Conservation (phyloP, 78 protist genomes). For the Protostelium mycophagum region DNA sequence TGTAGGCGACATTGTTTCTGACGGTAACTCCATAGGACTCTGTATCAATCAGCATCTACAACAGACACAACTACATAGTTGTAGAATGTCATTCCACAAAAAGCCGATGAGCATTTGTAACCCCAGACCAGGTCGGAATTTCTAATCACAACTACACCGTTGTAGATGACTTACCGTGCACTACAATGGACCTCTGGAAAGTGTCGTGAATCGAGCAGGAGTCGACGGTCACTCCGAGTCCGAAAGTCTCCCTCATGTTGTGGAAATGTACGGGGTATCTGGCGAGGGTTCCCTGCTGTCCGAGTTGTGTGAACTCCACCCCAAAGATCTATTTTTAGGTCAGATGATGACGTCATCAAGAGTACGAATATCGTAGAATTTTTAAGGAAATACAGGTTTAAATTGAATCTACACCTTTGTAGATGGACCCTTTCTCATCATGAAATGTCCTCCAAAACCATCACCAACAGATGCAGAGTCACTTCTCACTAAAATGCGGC, state of each 20-base stretch:
- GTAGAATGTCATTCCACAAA: no score
- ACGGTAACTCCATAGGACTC: background rate
- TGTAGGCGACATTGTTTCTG: background rate
- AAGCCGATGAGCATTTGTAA: no score
- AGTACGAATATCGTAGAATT: no score
- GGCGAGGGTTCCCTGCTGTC: background rate
- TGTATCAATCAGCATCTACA: no score
- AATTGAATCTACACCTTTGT: background rate
- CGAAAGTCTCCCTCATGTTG: background rate
- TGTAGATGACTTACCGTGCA: background rate
- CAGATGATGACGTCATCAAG: no score
- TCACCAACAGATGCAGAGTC: background rate
- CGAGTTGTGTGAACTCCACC: background rate
- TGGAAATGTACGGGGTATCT: background rate
- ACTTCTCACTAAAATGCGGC: background rate
- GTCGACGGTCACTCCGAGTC: background rate
- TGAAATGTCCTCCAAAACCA: background rate
- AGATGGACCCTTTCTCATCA: background rate
- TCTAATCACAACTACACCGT: no score
- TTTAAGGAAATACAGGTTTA: no score
- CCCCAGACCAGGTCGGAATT: no score
- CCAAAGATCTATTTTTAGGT: background rate
- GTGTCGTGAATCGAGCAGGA: background rate
- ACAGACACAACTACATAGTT: no score
- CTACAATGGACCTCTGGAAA: background rate